Conservation (phyloP, 2,329 filamentous ascomycete genomes). For the Fusarium algeriense region DNA sequence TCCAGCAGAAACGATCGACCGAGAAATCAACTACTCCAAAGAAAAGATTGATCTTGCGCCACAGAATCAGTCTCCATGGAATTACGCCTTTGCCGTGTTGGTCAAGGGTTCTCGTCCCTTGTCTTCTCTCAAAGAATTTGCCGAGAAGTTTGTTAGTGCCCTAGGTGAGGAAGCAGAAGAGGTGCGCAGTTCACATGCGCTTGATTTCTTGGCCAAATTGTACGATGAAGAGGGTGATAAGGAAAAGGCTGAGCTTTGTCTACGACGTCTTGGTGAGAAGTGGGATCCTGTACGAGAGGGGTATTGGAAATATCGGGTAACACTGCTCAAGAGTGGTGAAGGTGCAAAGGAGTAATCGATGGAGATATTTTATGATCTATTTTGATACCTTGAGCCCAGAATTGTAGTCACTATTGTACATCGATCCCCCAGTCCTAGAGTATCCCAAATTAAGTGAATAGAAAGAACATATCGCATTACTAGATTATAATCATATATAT, state of each 20-base stretch:
- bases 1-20: slow-evolving; percentile 73
- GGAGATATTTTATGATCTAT: not conserved
- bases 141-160: slow-evolving; percentile 62
- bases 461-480: slow-evolving; percentile 44
- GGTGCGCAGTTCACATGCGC: slow-evolving; percentile 72
- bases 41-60: slow-evolving; percentile 81
- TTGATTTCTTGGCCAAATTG: slow-evolving; percentile 80
- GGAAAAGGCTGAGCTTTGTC: slow-evolving; percentile 74
- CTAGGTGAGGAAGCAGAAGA: slow-evolving; percentile 62
- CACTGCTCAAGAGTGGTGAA: slow-evolving; percentile 42
- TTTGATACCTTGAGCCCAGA: not conserved
- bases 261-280: slow-evolving; percentile 81
- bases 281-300: slow-evolving; percentile 93
- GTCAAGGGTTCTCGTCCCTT: slow-evolving; percentile 71
- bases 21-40: slow-evolving; percentile 81
- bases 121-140: slow-evolving; percentile 61
- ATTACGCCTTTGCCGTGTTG: slow-evolving; percentile 84
- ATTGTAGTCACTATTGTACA: not conserved
- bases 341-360: slow-evolving; percentile 17
- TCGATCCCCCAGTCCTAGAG: not conserved
- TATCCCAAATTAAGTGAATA: not conserved
- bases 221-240: slow-evolving; percentile 68
- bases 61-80: slow-evolving; percentile 96
- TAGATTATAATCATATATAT: slow-evolving; percentile 47
- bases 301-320: slow-evolving; percentile 81